Percentiles rank a stretch among this genome's conserved stretches.
Conservation (phyloP, 2,329 filamentous ascomycete species). For the Passalora sequoiae region DNA sequence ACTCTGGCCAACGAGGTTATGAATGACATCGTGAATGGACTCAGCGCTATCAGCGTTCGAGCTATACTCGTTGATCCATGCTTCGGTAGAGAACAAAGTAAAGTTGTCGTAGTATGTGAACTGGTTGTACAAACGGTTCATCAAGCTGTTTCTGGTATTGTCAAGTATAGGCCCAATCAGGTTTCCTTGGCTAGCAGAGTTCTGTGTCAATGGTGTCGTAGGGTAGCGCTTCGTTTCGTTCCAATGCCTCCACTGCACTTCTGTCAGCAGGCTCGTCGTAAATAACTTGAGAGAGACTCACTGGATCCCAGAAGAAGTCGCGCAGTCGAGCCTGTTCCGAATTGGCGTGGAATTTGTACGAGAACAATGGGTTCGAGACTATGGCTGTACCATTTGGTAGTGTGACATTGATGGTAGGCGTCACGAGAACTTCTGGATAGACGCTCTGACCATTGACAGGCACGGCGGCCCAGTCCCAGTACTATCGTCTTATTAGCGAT, state of each 20-base stretch:
- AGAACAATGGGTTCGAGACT: slow-evolving; percentile 34
- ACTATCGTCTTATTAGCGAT: no score
- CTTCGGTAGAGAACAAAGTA: slow-evolving; percentile 64
- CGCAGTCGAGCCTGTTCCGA: slow-evolving; percentile 38
- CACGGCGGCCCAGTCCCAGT: slow-evolving; percentile 46
- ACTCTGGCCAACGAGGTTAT: slow-evolving; percentile 51
- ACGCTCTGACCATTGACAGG: slow-evolving; percentile 33
- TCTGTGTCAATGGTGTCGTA: slow-evolving; percentile 33
- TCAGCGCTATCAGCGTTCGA: slow-evolving; percentile 55
- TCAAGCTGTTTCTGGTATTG: slow-evolving; percentile 50
- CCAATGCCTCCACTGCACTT: slow-evolving; percentile 53
- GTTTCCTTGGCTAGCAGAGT: slow-evolving; percentile 56
- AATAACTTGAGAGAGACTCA: slow-evolving; percentile 39
- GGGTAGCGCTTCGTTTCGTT: slow-evolving; percentile 57
- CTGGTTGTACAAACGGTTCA: slow-evolving; percentile 60
- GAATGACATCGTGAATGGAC: slow-evolving; percentile 45
- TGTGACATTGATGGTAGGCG: slow-evolving; percentile 36
- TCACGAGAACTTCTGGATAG: slow-evolving; percentile 38
- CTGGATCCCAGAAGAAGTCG: slow-evolving; percentile 56
- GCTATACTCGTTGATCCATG: slow-evolving; percentile 46
- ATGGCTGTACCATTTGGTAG: slow-evolving; percentile 31
- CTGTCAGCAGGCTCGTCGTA: background rate
- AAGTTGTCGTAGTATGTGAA: slow-evolving; percentile 65
- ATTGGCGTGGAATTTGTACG: slow-evolving; percentile 46
- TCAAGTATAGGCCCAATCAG: slow-evolving; percentile 50